Base-by-base conservation (phyloP, 2,329 filamentous ascomycete species). In the Atkinsonella texensis region DNA sequence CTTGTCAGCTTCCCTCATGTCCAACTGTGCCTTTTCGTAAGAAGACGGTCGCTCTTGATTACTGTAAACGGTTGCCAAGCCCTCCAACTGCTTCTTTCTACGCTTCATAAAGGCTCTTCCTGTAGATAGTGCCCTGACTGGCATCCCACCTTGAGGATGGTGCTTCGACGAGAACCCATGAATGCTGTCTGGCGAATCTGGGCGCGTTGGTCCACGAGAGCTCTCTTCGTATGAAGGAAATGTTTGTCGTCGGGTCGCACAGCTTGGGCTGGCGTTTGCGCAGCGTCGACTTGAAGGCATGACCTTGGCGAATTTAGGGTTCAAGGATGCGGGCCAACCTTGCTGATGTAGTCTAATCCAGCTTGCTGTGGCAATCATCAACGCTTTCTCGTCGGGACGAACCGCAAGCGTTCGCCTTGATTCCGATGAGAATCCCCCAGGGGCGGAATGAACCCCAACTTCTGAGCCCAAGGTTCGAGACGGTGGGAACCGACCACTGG, bases 401-500 rank as follows among this genome's bases (percentile, higher is more conserved):
- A 70, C 67, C 4, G 54, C 48, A 28, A 61, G 56, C 2, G 63
- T 65, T 33, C 58, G 50, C 17, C 66, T 58, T 50, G 65, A 63
- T 32, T 67, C 64, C 4, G 53, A 53, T n/a, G 50, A 55, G 7
- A 54, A 54, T 2, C 53, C 52, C 12, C 57, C 54, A 12, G 58
- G 56, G 20, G 55, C 50, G 53, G 60, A 38, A 51, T 56, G 39
- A 52, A 56, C 45, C 47, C 54, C 49, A 54, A 44, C 49, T 23
- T 62, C 63, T 5, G 61, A 23, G n/a, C 57, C 55, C 40, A 67
- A 60, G 1, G 66, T 58, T 23, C 70, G 68, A 12, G 68, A 69
- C 1, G 74, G 74, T 10, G 76, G 74, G 53, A 73, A 71, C 39
- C 68, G 70, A n/a, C 69, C 67, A 33, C 70, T 68, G 0, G 76